phyloP scores from a whole-genome alignment of 1,284 basidiomycete species.

The Pulchroboletus neoregius region DNA sequence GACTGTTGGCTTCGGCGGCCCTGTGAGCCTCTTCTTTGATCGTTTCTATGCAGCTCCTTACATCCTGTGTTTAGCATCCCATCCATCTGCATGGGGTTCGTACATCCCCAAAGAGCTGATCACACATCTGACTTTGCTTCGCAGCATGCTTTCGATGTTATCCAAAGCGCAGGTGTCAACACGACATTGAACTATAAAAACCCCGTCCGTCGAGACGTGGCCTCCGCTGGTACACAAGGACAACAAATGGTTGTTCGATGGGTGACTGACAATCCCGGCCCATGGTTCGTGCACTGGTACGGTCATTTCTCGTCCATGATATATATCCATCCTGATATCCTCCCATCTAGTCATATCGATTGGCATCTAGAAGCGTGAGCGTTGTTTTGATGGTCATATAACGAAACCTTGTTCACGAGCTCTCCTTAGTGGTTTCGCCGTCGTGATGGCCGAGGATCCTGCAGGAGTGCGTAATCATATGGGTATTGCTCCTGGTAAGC shows the following conservation, averaged over 20 bases:
- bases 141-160: slow-evolving; percentile 36
- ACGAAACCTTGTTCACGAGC: neutral
- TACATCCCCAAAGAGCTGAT: slow-evolving; percentile 7
- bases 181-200: slow-evolving; percentile 37
- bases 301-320: neutral
- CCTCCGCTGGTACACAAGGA: slow-evolving; percentile 25
- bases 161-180: slow-evolving; percentile 28
- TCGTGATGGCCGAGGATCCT: slow-evolving; percentile 39
- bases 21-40: slow-evolving; percentile 15
- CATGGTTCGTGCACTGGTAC: slow-evolving; percentile 47
- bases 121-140: slow-evolving; percentile 6
- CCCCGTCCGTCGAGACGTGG: slow-evolving; percentile 38
- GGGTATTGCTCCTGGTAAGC: slow-evolving; percentile 16
- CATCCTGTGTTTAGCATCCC: slow-evolving; percentile 32
- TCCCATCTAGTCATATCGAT: slow-evolving; percentile 40
- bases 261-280: slow-evolving; percentile 36
- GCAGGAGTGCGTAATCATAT: slow-evolving; percentile 16
- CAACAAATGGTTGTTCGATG: slow-evolving; percentile 35
- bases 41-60: slow-evolving; percentile 1
- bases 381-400: neutral
- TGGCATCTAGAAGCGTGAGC: slow-evolving; percentile 42
- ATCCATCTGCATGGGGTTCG: slow-evolving; percentile 43
- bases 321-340: neutral
- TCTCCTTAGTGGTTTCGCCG: slow-evolving; percentile 34
- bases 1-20: slow-evolving; percentile 12